These are phyloP conservation scores for Ceratobasidium sp. DNA, from an alignment of 1,284 basidiomycete species.

Conservation along the genomic window DNA sequence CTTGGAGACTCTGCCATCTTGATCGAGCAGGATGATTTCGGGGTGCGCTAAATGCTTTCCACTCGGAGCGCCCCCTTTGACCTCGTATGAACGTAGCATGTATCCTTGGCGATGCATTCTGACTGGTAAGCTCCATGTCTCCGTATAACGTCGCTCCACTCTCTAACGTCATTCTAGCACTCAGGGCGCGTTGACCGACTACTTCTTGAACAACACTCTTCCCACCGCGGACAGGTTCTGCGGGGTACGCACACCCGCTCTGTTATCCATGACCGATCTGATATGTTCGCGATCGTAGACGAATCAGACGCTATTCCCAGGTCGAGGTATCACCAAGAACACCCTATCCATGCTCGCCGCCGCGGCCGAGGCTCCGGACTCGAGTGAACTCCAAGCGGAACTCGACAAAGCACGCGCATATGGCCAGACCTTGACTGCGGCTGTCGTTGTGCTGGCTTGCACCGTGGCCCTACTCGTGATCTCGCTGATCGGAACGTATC, in stretches of 20 bases:
- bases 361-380: not conserved
- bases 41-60: not conserved
- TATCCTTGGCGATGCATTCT: conserved; percentile 33
- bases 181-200: not conserved
- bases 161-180: not conserved
- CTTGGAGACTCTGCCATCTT: conserved; percentile 19
- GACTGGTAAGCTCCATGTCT: conserved; percentile 11
- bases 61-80: not conserved
- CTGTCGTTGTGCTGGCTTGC: not conserved
- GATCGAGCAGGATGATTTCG: conserved; percentile 40
- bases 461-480: not conserved
- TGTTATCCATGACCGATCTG: not conserved
- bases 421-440: not conserved
- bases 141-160: not conserved
- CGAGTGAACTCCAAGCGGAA: not conserved
- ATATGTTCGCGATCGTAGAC: not conserved
- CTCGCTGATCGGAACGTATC: not conserved
- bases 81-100: conserved; percentile 5
- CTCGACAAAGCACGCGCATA: not conserved
- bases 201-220: conserved; percentile 20
- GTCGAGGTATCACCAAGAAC: conserved; percentile 1
- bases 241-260: not conserved
- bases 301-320: conserved; percentile 15
- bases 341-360: not conserved
- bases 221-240: conserved; percentile 18